A percentile compares a stretch with the other conserved stretches of the same genome.
phyloP scores from a whole-genome alignment of 2,329 filamentous ascomycete species.

The Cercospora berteroae region DNA sequence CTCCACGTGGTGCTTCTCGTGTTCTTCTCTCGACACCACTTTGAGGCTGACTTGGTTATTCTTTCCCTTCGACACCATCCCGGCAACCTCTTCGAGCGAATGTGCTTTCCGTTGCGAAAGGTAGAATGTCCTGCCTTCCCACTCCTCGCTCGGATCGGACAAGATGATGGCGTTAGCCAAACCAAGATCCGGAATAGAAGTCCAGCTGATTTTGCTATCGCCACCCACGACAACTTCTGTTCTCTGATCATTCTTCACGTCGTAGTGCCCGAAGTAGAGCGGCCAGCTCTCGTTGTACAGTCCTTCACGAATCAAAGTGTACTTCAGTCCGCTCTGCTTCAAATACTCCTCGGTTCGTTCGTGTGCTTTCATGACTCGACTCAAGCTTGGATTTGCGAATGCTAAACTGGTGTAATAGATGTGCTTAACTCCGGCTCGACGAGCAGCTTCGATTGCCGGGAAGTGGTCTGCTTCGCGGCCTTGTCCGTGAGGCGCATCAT shows the following conservation, averaged over 20 bases:
- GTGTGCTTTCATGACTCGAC: conserved; percentile 48
- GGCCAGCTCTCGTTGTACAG: conserved; percentile 50
- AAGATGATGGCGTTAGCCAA: conserved; percentile 45
- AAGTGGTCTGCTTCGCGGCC: conserved; percentile 48
- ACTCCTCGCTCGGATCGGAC: conserved; percentile 34
- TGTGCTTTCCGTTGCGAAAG: conserved; percentile 35
- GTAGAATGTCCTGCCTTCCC: conserved; percentile 41
- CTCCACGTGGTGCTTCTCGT: conserved; percentile 43
- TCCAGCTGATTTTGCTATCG: conserved; percentile 47
- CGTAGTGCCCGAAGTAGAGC: conserved; percentile 48
- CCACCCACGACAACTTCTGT: conserved; percentile 41
- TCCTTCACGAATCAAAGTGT: conserved; percentile 46
- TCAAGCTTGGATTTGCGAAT: conserved; percentile 44
- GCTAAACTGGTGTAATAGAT: conserved; percentile 49
- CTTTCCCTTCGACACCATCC: conserved; percentile 30
- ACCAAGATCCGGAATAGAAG: conserved; percentile 45
- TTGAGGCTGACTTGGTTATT: conserved; percentile 36
- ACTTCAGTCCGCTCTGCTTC: conserved; percentile 28
- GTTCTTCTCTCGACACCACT: conserved; percentile 41
- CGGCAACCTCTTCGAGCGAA: conserved; percentile 32
- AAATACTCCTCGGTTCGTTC: conserved; percentile 47
- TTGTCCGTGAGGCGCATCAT: conserved; percentile 42
- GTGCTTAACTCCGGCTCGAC: conserved; percentile 43
- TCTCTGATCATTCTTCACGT: conserved; percentile 37
- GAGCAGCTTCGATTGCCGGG: conserved; percentile 44